Base-by-base conservation (phyloP, 495 filamentous ascomycete genomes). In the Penicillium nucicola region DNA sequence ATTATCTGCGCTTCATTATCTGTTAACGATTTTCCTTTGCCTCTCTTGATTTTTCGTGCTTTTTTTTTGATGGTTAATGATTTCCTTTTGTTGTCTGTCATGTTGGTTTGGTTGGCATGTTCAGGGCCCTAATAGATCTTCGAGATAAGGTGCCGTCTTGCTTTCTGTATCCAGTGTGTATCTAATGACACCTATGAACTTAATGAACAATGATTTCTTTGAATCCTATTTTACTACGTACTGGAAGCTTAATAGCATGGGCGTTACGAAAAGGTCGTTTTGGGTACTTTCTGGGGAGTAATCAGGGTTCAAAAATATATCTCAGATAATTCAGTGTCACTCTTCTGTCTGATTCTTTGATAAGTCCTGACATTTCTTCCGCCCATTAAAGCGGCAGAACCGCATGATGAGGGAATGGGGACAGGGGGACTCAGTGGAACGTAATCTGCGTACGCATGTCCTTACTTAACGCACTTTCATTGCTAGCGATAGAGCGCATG, bases 1-100 rank as follows among this genome's bases (percentile, higher is more conserved):
- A 72, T 69, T 64, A 61, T 56, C 42, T 44, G 55, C 54, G 32
- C 52, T 48, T 47, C 40, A 39, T 56, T 31, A 28, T 8, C 33
- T 54, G 42, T 53, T 62, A 64, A 54, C 52, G 53, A 57, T 63
- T 64, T 50, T 50, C 54, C 41, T 63, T 52, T 56, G 47, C 48
- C 4, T 49, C 53, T 34, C 47, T 46, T 48, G 35, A 17, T 34
- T 47, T 54, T 23, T 23, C 43, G n/a, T 53, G 25, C 50, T 22
- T 2, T 23, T 39, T 34, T 42, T 45, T 23, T 55, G 52, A 44
- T 55, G 18, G 22, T 48, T 61, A 38, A 65, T 67, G 55, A 61
- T 60, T 59, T 58, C 56, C 58, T 36, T 64, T 63, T 65, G 40
- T 55, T 23, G 54, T 61, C 55, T 56, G 32, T 49, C 53, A 51